These are phyloP conservation scores for Alectoria sarmentosa DNA, from an alignment of 495 filamentous ascomycete species.

Conservation along the genomic window DNA sequence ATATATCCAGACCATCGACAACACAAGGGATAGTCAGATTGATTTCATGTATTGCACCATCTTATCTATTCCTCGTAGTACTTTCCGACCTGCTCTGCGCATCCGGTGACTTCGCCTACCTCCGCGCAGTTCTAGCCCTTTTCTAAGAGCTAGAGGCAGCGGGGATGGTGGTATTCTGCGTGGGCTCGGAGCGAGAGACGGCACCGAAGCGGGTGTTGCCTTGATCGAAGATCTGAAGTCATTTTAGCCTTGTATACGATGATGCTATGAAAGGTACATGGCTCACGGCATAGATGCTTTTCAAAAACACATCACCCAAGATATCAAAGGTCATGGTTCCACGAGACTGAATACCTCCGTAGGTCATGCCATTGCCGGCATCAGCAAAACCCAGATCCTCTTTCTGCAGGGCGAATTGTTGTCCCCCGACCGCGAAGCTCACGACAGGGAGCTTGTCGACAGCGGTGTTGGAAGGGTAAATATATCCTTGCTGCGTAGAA, in stretches of 20 bases:
- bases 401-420: constrained; percentile 62
- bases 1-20: background rate
- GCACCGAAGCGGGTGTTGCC: constrained; percentile 64
- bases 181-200: constrained; percentile 54
- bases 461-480: constrained; percentile 53
- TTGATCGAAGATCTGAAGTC: constrained; percentile 61
- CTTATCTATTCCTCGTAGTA: background rate
- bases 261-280: background rate
- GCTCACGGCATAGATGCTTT: constrained; percentile 68
- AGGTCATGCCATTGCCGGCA: constrained; percentile 52
- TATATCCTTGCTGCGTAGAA: constrained; percentile 56
- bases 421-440: constrained; percentile 59
- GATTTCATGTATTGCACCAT: background rate
- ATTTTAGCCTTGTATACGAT: background rate
- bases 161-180: constrained; percentile 29
- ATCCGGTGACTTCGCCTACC: background rate
- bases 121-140: background rate
- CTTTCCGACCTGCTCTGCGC: background rate
- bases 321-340: constrained; percentile 64
- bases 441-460: constrained; percentile 56
- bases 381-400: constrained; percentile 61
- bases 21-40: no score
- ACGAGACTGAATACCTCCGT: constrained; percentile 70
- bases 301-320: constrained; percentile 66
- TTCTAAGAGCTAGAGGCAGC: constrained; percentile 9